Conservation (phyloP, 179 eudicot genomes). For the Drosera spatulata region DNA sequence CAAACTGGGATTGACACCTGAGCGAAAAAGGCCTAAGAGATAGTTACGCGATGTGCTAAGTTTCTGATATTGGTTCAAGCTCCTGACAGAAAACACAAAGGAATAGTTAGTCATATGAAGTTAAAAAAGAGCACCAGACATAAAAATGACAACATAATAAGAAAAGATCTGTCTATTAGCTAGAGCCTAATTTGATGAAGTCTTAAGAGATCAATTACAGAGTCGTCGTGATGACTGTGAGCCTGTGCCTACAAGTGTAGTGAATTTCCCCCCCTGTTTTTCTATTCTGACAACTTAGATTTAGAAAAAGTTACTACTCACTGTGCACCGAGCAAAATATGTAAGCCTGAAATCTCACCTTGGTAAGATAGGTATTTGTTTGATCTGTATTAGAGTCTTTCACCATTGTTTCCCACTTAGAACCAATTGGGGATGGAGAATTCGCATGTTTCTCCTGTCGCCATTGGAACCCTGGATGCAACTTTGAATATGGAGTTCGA, state of each 20-base stretch:
- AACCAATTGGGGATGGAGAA: slow-evolving; percentile 22
- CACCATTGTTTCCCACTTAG: slow-evolving; percentile 37
- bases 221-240: too few relatives aligned
- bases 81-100: not conserved
- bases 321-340: not conserved
- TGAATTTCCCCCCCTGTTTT: too few relatives aligned
- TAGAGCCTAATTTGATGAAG: too few relatives aligned
- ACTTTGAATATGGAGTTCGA: slow-evolving; percentile 14
- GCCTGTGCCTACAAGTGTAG: too few relatives aligned
- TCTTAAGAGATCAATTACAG: too few relatives aligned
- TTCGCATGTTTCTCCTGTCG: slow-evolving; percentile 8
- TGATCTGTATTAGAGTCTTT: slow-evolving; percentile 28
- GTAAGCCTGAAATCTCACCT: slow-evolving; percentile 18
- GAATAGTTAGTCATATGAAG: not conserved
- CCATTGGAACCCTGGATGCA: slow-evolving; percentile 1
- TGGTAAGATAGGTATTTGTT: slow-evolving; percentile 18
- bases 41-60: not conserved
- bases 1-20: too few relatives aligned
- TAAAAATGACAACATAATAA: not conserved
- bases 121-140: not conserved
- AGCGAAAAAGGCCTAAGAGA: too few relatives aligned
- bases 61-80: slow-evolving; percentile 1
- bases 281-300: not conserved
- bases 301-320: not conserved
- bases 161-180: not conserved